A percentile compares a stretch with the other conserved stretches of the same genome.
Evolutionary conservation across 2,329 filamentous ascomycete genomes (phyloP).

Genomic region (Venturia effusa): DNA sequence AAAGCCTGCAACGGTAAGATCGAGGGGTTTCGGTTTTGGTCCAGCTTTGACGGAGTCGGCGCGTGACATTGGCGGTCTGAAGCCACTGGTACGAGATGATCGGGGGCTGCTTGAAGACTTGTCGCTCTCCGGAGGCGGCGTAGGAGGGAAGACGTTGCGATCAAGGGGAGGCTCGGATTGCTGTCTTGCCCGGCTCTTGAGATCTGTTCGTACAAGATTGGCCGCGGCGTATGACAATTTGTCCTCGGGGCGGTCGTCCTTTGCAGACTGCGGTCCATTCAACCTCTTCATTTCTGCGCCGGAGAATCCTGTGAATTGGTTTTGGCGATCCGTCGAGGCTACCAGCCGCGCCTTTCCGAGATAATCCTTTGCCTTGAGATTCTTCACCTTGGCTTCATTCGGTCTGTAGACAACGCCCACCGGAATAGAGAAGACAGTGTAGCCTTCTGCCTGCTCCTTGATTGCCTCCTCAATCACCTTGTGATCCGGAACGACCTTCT

Average conservation of each 20-base stretch:
- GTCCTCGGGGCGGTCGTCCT: constrained; percentile 71
- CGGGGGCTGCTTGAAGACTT: constrained; percentile 29
- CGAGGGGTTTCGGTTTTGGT: constrained; percentile 37
- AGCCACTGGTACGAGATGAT: neutral
- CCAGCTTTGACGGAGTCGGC: constrained; percentile 38
- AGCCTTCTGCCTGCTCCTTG: constrained; percentile 86
- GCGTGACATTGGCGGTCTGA: constrained; percentile 21
- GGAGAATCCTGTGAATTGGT: constrained; percentile 72
- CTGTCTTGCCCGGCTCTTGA: constrained; percentile 64
- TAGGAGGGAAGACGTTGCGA: constrained; percentile 87
- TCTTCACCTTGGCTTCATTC: constrained; percentile 96
- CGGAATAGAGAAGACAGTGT: constrained; percentile 96
- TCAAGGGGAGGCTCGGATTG: constrained; percentile 73
- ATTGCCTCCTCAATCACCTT: constrained; percentile 98
- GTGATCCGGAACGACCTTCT: constrained; percentile 93
- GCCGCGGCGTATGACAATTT: constrained; percentile 86
- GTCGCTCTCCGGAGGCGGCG: constrained; percentile 88
- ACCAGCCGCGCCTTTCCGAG: constrained; percentile 91
- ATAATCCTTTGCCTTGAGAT: constrained; percentile 95
- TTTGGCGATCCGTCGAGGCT: constrained; percentile 70
- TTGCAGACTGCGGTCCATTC: constrained; percentile 39
- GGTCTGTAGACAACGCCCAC: constrained; percentile 91
- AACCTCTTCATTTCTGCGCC: constrained; percentile 70
- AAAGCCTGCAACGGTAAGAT: constrained; percentile 38
- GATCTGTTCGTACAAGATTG: constrained; percentile 79